These are phyloP conservation scores for Raphanus raphanistrum DNA, from an alignment of 345 rosid species.

Conservation along the genomic window DNA sequence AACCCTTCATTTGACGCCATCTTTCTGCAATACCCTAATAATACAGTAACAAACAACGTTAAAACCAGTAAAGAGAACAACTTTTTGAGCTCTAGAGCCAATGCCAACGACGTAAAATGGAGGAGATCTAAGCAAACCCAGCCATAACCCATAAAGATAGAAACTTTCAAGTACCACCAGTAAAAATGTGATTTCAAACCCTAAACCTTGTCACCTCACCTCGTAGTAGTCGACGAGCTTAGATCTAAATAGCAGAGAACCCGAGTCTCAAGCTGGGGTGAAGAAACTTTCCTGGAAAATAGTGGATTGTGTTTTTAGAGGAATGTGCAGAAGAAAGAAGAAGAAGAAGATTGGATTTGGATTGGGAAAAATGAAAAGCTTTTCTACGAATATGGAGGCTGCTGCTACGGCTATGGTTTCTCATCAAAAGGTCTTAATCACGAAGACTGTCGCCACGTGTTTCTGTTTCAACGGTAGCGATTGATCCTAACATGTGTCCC, in stretches of 20 bases:
- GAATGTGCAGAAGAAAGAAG: conserved; percentile 10
- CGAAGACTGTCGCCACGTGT: conserved; percentile 28
- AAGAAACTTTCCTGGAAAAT: background rate
- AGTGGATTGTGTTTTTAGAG: background rate
- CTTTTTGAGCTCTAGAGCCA: conserved; percentile 3
- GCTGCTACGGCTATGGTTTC: conserved; percentile 35
- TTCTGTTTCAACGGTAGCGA: conserved; percentile 23
- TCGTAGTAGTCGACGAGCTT: background rate
- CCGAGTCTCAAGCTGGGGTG: conserved; percentile 9
- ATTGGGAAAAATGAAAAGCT: background rate
- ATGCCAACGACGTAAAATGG: conserved; percentile 6
- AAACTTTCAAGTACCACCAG: background rate
- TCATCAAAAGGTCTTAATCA: conserved; percentile 23
- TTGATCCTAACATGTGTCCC: conserved; percentile 16
- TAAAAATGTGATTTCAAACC: conserved; percentile 5
- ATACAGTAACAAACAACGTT: background rate
- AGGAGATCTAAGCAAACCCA: conserved; percentile 16
- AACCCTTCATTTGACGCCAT: conserved; percentile 61
- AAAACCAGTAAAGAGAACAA: conserved; percentile 3
- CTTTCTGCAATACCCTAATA: conserved; percentile 22
- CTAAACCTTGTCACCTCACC: background rate
- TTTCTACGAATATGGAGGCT: conserved; percentile 21
- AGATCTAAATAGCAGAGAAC: background rate
- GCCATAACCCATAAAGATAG: background rate
- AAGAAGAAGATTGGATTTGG: conserved; percentile 5